Evolutionary conservation across 2,329 filamentous ascomycete genomes (phyloP).

Genomic region (Stylonectria norvegica): DNA sequence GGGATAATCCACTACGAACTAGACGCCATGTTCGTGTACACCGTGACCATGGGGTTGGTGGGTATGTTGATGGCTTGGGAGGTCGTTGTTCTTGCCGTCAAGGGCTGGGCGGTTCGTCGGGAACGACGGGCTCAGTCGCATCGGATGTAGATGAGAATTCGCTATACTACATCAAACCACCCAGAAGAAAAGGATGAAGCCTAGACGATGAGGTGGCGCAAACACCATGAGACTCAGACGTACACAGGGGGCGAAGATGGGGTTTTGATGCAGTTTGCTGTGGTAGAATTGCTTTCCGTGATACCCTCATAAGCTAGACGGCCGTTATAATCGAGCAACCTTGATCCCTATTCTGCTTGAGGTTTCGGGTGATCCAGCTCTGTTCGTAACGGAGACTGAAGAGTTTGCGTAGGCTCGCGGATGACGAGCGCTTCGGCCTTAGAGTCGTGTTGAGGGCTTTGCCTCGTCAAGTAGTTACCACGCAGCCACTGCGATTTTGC

Average conservation of each 20-base stretch:
- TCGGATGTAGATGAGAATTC: background rate
- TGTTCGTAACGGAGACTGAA: no score
- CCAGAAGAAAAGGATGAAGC: background rate
- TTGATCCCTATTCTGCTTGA: no score
- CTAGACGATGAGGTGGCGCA: no score
- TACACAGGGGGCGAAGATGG: no score
- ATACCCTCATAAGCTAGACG: constrained; percentile 25
- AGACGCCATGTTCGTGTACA: constrained; percentile 93
- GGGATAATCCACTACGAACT: constrained; percentile 74
- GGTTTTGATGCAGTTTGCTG: constrained; percentile 8
- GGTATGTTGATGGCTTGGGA: constrained; percentile 84
- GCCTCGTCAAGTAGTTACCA: no score
- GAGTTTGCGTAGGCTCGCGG: no score
- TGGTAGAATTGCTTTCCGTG: constrained; percentile 19
- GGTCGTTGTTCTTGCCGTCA: constrained; percentile 73
- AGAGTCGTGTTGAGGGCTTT: no score
- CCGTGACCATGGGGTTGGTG: constrained; percentile 78
- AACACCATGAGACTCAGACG: no score
- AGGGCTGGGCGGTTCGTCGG: constrained; percentile 72
- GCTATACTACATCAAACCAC: background rate
- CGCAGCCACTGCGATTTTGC: no score
- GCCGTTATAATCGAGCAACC: no score
- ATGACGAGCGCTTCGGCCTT: no score
- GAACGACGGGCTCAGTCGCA: constrained; percentile 30
- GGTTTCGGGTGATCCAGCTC: no score